Conservation (phyloP, 1,139 yeast species). For the Yamadazyma songkhlaensis region DNA sequence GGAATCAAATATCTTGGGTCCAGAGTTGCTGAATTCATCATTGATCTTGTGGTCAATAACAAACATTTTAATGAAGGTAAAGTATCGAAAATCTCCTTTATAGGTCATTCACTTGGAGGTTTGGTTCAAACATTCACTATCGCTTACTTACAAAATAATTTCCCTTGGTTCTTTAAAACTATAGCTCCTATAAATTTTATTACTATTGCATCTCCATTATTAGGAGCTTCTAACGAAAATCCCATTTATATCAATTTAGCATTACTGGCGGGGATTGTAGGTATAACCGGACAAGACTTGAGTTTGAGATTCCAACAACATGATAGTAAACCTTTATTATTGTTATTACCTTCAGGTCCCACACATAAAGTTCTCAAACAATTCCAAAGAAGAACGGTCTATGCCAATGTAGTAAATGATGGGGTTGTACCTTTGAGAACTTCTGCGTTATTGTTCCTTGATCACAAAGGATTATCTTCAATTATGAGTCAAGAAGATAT, state of each 20-base stretch:
- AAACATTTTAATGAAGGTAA: conserved; percentile 27
- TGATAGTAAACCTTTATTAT: conserved; percentile 58
- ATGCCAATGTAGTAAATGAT: conserved; percentile 79
- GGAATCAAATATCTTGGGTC: conserved; percentile 87
- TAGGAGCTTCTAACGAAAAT: conserved; percentile 83
- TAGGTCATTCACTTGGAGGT: conserved; percentile 94
- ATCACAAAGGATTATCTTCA: conserved; percentile 42
- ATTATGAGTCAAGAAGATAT: conserved; percentile 29
- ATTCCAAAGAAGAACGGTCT: conserved; percentile 69
- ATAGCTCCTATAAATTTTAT: conserved; percentile 80
- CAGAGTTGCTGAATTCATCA: conserved; percentile 73
- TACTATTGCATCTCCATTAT: conserved; percentile 80
- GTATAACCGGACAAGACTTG: conserved; percentile 90
- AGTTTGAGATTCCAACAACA: conserved; percentile 52
- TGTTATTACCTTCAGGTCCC: conserved; percentile 77
- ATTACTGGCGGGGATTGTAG: conserved; percentile 84
- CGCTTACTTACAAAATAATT: conserved; percentile 63
- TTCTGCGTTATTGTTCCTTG: conserved; percentile 75
- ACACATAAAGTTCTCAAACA: conserved; percentile 62
- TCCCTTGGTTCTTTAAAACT: conserved; percentile 67
- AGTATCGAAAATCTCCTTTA: conserved; percentile 69
- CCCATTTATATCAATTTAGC: conserved; percentile 86
- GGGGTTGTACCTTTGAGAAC: conserved; percentile 95
- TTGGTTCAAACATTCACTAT: conserved; percentile 86
- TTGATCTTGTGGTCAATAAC: conserved; percentile 51